Evolutionary conservation across 345 rosid species (phyloP).

Genomic region (Eucalyptus coolabah): DNA sequence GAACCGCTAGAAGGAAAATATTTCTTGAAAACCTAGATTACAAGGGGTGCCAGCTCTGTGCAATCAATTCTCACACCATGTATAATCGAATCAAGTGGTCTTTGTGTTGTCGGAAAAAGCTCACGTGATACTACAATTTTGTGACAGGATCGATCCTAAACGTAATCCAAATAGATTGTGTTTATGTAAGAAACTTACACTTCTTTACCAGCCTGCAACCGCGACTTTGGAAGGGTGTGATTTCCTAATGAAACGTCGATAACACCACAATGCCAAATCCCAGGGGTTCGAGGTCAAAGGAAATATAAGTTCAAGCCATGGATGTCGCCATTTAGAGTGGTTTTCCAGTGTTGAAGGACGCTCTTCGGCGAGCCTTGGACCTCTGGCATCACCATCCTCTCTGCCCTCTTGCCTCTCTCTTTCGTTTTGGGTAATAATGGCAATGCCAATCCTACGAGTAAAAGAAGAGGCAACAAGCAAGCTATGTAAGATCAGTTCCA

Average conservation of each 20-base stretch:
- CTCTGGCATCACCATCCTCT: not conserved
- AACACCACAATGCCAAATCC: not conserved
- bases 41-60: not conserved
- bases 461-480: not conserved
- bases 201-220: not conserved
- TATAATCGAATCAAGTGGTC: not conserved
- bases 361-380: rapidly evolving
- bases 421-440: not conserved
- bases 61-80: not conserved
- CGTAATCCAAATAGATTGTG: not conserved
- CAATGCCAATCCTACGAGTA: not conserved
- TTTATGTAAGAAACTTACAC: too few relatives aligned
- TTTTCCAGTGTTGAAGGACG: rapidly evolving
- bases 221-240: not conserved
- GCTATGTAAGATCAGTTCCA: rapidly evolving
- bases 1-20: rapidly evolving
- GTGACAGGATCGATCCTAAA: rapidly evolving
- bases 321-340: too few relatives aligned
- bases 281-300: not conserved
- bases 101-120: slow-evolving; percentile 54
- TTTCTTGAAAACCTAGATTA: not conserved
- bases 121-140: slow-evolving; percentile 4
- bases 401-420: not conserved
- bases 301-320: too few relatives aligned
- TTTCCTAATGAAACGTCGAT: not conserved